A percentile compares a stretch with the other conserved stretches of the same genome.
Conservation (phyloP, 768 basidiomycete species). For the Xerocomellus intermedius region DNA sequence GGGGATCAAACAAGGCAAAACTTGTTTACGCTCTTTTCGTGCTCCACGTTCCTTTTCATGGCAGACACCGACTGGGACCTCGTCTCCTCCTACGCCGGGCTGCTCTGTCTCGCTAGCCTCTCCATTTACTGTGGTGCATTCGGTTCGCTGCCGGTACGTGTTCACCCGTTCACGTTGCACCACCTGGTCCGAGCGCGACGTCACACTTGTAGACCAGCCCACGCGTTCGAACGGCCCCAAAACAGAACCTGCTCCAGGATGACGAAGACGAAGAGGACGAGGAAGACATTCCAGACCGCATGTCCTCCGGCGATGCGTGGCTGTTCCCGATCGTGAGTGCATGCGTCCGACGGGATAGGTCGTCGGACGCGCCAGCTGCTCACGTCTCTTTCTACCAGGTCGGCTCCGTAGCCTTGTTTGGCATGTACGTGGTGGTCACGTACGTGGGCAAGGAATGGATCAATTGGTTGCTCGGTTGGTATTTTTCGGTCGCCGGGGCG, state of each 20-base stretch:
- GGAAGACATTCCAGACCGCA: conserved; percentile 53
- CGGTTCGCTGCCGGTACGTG: conserved; percentile 64
- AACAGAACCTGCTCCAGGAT: conserved; percentile 31
- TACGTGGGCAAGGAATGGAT: conserved; percentile 81
- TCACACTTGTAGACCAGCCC: conserved; percentile 6
- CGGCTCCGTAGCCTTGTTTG: conserved; percentile 67
- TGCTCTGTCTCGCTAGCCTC: conserved; percentile 60
- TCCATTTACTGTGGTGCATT: conserved; percentile 71
- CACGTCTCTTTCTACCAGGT: conserved; percentile 40
- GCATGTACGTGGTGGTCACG: conserved; percentile 68
- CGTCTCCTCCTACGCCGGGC: conserved; percentile 65
- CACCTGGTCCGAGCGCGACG: not conserved
- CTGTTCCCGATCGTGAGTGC: conserved; percentile 68
- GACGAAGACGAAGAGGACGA: conserved; percentile 53
- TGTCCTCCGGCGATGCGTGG: conserved; percentile 72
- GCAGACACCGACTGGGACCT: conserved; percentile 50
- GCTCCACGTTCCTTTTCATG: conserved; percentile 9
- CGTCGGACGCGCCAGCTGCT: not conserved
- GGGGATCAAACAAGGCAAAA: conserved; percentile 17
- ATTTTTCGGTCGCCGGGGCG: conserved; percentile 64
- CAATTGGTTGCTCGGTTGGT: conserved; percentile 76
- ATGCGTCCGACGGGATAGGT: not conserved
- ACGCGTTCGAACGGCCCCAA: not conserved
- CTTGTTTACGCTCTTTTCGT: conserved; percentile 5
- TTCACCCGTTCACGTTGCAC: not conserved